A percentile compares a stretch with the other conserved stretches of the same genome.
Conservation (phyloP, 2,329 filamentous ascomycete species). For the Fusarium pseudoanthophilum region DNA sequence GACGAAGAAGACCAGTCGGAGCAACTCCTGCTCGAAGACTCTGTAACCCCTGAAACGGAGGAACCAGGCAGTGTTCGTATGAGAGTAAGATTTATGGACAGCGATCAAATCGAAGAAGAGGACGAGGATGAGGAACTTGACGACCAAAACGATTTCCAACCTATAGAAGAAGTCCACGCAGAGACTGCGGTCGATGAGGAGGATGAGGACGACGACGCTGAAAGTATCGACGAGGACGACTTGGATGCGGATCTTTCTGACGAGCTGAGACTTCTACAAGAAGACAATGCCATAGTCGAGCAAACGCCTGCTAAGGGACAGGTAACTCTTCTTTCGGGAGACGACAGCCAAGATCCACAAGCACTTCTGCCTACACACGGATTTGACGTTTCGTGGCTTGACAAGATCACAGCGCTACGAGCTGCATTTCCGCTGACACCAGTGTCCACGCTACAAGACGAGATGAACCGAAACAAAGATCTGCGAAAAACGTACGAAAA, state of each 20-base stretch:
- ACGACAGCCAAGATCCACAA: not conserved
- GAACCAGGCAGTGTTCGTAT: constrained; percentile 36
- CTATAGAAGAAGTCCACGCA: not conserved
- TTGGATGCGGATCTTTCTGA: constrained; percentile 32
- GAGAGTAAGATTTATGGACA: constrained; percentile 36
- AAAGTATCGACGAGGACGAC: constrained; percentile 25
- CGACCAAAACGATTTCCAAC: constrained; percentile 47
- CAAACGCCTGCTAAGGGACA: constrained; percentile 8
- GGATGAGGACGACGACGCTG: constrained; percentile 26
- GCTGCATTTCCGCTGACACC: constrained; percentile 57
- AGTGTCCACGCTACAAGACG: constrained; percentile 49
- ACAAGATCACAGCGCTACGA: constrained; percentile 52
- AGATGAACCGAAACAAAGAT: constrained; percentile 51
- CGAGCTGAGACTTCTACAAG: constrained; percentile 37
- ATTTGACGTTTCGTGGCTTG: constrained; percentile 39
- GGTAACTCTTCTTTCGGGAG: constrained; percentile 1
- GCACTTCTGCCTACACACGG: not conserved
- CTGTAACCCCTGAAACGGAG: constrained; percentile 10
- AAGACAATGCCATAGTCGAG: constrained; percentile 35
- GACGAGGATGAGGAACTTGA: constrained; percentile 25
- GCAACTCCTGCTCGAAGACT: constrained; percentile 50
- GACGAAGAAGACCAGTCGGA: constrained; percentile 44
- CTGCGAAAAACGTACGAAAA: constrained; percentile 52
- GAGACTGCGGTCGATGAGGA: constrained; percentile 25
- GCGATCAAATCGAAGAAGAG: constrained; percentile 25